phyloP scores from a whole-genome alignment of 2,329 filamentous ascomycete species.

The Bipolaris bicolor region DNA sequence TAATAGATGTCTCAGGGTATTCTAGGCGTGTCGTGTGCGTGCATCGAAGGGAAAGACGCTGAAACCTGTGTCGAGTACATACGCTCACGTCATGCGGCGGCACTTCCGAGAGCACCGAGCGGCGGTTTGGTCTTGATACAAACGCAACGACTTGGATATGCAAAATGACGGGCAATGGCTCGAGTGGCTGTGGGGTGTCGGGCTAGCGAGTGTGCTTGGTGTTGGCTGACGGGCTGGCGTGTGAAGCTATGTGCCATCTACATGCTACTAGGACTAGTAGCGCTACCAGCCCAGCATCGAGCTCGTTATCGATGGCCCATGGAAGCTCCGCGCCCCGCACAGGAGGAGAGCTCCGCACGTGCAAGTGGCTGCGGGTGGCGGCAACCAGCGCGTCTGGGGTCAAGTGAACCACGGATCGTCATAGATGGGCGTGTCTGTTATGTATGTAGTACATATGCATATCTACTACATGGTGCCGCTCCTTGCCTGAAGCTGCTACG shows the following conservation, averaged over 20 bases:
- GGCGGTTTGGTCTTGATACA: constrained; percentile 1
- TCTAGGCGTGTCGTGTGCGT: constrained; percentile 30
- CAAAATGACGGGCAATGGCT: neutral
- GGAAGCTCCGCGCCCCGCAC: constrained; percentile 11
- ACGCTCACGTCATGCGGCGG: constrained; percentile 41
- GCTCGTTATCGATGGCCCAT: constrained; percentile 9
- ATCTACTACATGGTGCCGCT: constrained; percentile 1
- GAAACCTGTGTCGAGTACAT: constrained; percentile 32
- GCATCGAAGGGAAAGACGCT: constrained; percentile 31
- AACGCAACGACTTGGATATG: neutral
- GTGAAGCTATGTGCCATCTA: neutral
- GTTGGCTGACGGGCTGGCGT: neutral
- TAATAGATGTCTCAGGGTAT: constrained; percentile 13
- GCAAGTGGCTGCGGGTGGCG: constrained; percentile 8
- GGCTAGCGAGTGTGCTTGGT: neutral
- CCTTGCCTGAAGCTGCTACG: neutral
- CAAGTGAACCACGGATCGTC: constrained; percentile 17
- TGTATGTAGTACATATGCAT: no score
- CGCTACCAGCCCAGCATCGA: neutral
- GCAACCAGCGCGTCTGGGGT: constrained; percentile 8
- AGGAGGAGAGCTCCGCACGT: constrained; percentile 16
- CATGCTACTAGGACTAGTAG: neutral
- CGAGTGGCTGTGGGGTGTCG: neutral
- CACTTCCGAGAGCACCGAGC: constrained; percentile 7
- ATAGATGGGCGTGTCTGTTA: constrained; percentile 11